Evolutionary conservation across 306 rosid species (phyloP), one percentile per base, ranked within the genome.

Genomic region (Senna siamea): DNA sequence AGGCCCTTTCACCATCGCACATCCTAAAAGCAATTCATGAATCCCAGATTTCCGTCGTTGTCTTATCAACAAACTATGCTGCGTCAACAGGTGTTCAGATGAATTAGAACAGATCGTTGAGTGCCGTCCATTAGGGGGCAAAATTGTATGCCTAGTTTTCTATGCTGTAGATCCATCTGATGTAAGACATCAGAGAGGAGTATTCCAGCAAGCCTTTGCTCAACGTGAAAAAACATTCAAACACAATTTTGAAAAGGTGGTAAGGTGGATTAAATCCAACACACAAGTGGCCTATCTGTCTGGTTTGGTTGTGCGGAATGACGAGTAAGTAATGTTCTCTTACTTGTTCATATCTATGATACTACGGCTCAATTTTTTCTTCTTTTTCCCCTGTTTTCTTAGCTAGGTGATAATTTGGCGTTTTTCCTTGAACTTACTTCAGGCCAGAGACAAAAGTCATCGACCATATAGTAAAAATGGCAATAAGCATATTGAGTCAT

Each of bases 141-240:
- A 26, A 26, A 1, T 26, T 11, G 53, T 72, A 4, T 18, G 72
- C 5, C 82, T 69, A 7, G 15, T 76, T 32, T 76, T 67, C 22
- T 56, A 20, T 26, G 76, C 58, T 17, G 64, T 77, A 8, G 13
- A 6, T 58, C 74, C 83, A 1, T 48, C 79, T 2, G 56, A 56
- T 30, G 76, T 72, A 6, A 10, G 44, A 15, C 9, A 26, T 9
- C 76, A 56, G 38, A 72, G 46, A 40, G 23, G 1, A 2, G 11
- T 72, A 22, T 14, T 12, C 47, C 47, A 23, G 6, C 10, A 26
- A 57, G 67, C 57, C 5, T 72, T 72, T 23, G 67, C 13, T 0
- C 0, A n/a, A 10, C 66, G 41, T 43, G 66, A 72, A 57, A 11
- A 35, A 53, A 69, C 20, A 14, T 35, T 68, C 80, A 57, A 26